Percentiles rank a stretch among this genome's conserved stretches.
Conservation (phyloP, 2,329 filamentous ascomycete genomes). For the Neophaeococcomyces aloes region DNA sequence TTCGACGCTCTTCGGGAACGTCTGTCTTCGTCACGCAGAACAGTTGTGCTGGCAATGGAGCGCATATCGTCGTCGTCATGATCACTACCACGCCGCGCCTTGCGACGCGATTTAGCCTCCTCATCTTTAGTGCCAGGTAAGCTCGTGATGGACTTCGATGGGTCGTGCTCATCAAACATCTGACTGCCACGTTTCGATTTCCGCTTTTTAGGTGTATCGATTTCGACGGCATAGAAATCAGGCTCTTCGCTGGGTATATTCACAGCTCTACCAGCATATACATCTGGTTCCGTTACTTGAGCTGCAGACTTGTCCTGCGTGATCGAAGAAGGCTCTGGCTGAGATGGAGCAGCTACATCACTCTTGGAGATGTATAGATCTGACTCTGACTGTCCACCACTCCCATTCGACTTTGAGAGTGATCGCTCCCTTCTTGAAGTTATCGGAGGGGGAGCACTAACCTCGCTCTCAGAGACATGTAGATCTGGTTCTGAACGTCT, state of each 20-base stretch:
- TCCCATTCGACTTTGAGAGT: background rate
- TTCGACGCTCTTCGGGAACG: slow-evolving; percentile 27
- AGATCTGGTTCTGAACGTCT: slow-evolving; percentile 2
- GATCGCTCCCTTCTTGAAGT: too few relatives aligned
- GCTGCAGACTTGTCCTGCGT: background rate
- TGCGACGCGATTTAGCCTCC: slow-evolving; percentile 9
- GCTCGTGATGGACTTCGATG: slow-evolving; percentile 6
- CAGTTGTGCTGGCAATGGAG: slow-evolving; percentile 21
- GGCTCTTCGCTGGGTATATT: background rate
- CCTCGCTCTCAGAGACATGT: background rate
- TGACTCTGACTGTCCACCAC: background rate
- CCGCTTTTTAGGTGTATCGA: slow-evolving; percentile 3
- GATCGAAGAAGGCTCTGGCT: background rate
- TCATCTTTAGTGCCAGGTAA: slow-evolving; percentile 1
- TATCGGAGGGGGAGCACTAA: too few relatives aligned
- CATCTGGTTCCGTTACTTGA: slow-evolving; percentile 1
- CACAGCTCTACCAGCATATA: background rate
- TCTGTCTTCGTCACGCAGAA: slow-evolving; percentile 21
- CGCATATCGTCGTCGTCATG: slow-evolving; percentile 20
- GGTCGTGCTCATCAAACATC: slow-evolving; percentile 16
- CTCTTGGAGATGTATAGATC: background rate
- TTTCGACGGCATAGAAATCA: slow-evolving; percentile 5
- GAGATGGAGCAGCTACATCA: background rate
- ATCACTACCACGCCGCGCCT: slow-evolving; percentile 15
- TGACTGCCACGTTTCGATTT: slow-evolving; percentile 15